These are phyloP conservation scores for Cryptococcus amylolentus DNA, from an alignment of 1,284 basidiomycete species.

Conservation along the genomic window DNA sequence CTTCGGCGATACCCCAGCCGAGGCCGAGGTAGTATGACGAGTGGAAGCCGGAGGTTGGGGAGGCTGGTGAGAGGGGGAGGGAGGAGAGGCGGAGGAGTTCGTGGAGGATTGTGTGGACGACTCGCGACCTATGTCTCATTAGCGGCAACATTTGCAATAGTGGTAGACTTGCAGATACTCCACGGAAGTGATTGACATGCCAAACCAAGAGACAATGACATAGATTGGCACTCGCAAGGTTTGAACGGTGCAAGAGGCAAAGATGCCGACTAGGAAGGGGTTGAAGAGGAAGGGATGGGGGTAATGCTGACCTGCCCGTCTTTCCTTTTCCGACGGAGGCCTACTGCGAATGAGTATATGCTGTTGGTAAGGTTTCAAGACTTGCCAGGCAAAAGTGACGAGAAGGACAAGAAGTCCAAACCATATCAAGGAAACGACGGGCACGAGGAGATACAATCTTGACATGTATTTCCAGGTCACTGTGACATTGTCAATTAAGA, in stretches of 20 bases:
- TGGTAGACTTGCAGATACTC: conserved; percentile 22
- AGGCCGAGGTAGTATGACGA: conserved; percentile 47
- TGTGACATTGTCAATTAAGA: conserved; percentile 1
- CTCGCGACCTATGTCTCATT: conserved; percentile 18
- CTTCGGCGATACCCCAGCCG: conserved; percentile 48
- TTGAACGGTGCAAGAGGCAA: conserved; percentile 44
- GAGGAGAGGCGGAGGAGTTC: conserved; percentile 43
- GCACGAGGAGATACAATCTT: conserved; percentile 42
- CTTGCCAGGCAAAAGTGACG: conserved; percentile 46
- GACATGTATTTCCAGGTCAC: conserved; percentile 45
- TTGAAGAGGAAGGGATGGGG: conserved; percentile 45
- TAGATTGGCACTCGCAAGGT: conserved; percentile 41
- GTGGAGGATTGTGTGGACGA: conserved; percentile 38
- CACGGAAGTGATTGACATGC: conserved; percentile 10
- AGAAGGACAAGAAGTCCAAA: conserved; percentile 35
- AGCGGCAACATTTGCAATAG: background rate
- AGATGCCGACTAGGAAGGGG: conserved; percentile 44
- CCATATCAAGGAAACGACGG: conserved; percentile 37
- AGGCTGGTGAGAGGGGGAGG: conserved; percentile 36
- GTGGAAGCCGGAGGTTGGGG: conserved; percentile 45
- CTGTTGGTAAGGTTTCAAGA: background rate
- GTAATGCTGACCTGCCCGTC: conserved; percentile 40
- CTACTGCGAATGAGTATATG: conserved; percentile 18
- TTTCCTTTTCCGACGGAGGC: conserved; percentile 43
- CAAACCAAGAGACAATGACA: conserved; percentile 32